phyloP scores from a whole-genome alignment of 345 rosid genomes.

The Camelina neglecta region DNA sequence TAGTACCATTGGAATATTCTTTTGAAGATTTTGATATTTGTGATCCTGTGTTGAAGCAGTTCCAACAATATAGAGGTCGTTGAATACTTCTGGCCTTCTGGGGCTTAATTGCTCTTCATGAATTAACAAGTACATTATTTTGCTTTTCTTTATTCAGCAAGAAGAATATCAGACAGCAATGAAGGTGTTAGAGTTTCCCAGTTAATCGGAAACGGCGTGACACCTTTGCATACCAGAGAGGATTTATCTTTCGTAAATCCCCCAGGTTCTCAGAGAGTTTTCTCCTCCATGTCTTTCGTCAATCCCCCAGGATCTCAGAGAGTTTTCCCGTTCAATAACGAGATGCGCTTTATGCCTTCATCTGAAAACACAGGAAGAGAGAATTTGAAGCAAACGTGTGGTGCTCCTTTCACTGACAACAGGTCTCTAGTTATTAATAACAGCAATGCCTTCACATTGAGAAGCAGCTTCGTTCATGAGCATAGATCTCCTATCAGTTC shows the following conservation, averaged over 20 bases:
- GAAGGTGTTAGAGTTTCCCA: conserved; percentile 19
- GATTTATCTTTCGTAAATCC: conserved; percentile 40
- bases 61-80: conserved; percentile 16
- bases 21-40: conserved; percentile 38
- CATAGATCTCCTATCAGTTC: conserved; percentile 49
- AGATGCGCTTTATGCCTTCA: conserved; percentile 47
- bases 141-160: conserved; percentile 33
- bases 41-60: not conserved
- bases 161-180: conserved; percentile 16
- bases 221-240: conserved; percentile 37
- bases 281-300: conserved; percentile 36
- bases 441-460: conserved; percentile 46
- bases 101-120: conserved; percentile 1
- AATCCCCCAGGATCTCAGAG: conserved; percentile 40
- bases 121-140: conserved; percentile 5
- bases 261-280: conserved; percentile 37
- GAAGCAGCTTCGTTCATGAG: conserved; percentile 53
- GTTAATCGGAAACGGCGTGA: conserved; percentile 16
- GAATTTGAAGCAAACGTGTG: conserved; percentile 43
- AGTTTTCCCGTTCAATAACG: conserved; percentile 44
- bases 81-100: not conserved
- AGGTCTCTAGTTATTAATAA: conserved; percentile 44
- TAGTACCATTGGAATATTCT: conserved; percentile 17
- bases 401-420: conserved; percentile 46
- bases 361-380: conserved; percentile 47